Conservation (phyloP, 345 rosid genomes). For the Syzygium grande region DNA sequence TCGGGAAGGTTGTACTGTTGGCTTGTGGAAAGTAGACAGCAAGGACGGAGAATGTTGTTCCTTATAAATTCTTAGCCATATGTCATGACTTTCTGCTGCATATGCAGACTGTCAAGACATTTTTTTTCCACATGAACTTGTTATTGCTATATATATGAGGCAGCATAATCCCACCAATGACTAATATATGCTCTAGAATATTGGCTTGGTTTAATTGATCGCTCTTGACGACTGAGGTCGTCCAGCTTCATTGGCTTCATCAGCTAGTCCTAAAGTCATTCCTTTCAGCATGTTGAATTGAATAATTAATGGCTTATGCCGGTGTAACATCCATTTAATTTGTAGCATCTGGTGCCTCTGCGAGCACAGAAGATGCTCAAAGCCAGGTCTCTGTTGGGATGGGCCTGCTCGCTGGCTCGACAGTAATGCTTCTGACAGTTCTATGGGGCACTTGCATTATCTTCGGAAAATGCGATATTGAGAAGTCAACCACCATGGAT, state of each 20-base stretch:
- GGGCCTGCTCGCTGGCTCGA: constrained; percentile 28
- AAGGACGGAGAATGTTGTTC: neutral
- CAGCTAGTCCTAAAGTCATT: neutral
- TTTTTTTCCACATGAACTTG: neutral
- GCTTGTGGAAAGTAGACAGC: neutral
- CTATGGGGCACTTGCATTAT: constrained; percentile 30
- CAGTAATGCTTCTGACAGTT: constrained; percentile 25
- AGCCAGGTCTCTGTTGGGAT: constrained; percentile 27
- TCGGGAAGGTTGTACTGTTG: neutral
- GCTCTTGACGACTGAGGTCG: neutral
- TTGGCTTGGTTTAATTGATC: neutral
- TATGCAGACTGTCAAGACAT: neutral
- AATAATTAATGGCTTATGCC: neutral
- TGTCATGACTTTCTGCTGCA: neutral
- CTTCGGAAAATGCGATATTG: constrained; percentile 17
- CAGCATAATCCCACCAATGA: neutral
- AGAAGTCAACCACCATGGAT: constrained; percentile 4
- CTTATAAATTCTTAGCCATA: neutral
- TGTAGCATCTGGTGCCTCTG: constrained; percentile 26
- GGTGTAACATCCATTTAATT: neutral
- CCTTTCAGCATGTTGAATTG: neutral
- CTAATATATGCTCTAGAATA: neutral
- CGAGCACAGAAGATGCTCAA: constrained; percentile 21
- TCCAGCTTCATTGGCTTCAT: neutral
- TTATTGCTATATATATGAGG: neutral